Percentiles rank a stretch among this genome's conserved stretches.
Evolutionary conservation across 176 grass and related monocot species (phyloP).

Genomic region (Raddia distichophylla): DNA sequence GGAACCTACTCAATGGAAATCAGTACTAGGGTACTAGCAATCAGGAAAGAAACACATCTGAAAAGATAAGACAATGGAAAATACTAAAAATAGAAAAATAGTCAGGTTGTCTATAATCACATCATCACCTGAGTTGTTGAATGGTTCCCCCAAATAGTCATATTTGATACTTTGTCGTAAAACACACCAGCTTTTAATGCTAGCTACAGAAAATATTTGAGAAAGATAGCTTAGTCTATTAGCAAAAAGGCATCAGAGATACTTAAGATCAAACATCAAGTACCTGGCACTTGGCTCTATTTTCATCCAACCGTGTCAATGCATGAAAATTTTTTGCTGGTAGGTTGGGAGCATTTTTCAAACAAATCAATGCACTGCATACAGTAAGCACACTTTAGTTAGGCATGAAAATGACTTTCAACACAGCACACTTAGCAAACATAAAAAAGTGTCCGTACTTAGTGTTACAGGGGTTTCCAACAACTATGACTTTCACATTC

Average conservation of each 20-base stretch:
- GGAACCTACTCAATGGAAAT: conserved; percentile 69
- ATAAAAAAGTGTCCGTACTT: conserved; percentile 58
- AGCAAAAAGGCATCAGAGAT: conserved; percentile 23
- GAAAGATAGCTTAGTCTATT: not conserved
- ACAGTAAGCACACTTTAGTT: conserved; percentile 22
- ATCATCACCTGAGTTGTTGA: conserved; percentile 92
- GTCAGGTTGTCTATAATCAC: not conserved
- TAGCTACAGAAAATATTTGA: conserved; percentile 57
- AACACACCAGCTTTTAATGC: conserved; percentile 96
- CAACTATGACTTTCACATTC: conserved; percentile 84
- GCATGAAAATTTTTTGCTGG: conserved; percentile 92
- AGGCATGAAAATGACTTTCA: conserved; percentile 28
- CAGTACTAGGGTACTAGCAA: conserved; percentile 6
- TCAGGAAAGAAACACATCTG: conserved; percentile 2
- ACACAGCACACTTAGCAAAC: conserved; percentile 14
- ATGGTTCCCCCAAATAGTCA: conserved; percentile 99
- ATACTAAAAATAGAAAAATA: not conserved
- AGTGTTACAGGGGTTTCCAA: conserved; percentile 98
- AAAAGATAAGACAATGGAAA: not conserved
- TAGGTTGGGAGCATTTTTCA: conserved; percentile 90
- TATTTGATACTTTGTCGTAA: conserved; percentile 96
- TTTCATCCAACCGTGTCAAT: conserved; percentile 91
- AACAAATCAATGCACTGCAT: conserved; percentile 86
- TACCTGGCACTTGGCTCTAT: conserved; percentile 99
- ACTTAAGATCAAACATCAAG: not conserved